These are phyloP conservation scores for Tylopilus plumbeoviolaceoides DNA, from an alignment of 768 basidiomycete genomes.

Conservation along the genomic window DNA sequence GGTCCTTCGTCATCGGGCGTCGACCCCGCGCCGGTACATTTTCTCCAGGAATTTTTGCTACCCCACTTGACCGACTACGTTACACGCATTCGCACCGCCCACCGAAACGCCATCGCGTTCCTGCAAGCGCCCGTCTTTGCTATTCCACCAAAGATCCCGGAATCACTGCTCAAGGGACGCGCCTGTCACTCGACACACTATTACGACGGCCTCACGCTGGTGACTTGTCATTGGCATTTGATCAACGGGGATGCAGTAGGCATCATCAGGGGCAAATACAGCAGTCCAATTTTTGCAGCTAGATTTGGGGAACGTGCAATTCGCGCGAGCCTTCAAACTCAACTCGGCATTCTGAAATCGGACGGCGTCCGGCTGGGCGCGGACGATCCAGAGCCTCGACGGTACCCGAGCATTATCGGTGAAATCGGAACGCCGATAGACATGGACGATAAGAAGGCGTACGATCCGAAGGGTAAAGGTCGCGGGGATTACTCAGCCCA, in stretches of 20 bases:
- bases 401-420: constrained; percentile 87
- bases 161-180: constrained; percentile 58
- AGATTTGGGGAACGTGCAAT: constrained; percentile 83
- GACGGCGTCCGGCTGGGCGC: constrained; percentile 65
- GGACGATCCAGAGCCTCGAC: constrained; percentile 3
- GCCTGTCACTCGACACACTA: constrained; percentile 80
- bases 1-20: background rate
- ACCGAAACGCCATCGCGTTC: constrained; percentile 85
- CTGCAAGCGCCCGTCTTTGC: constrained; percentile 90
- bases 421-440: constrained; percentile 96
- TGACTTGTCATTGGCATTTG: constrained; percentile 93
- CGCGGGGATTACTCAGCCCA: constrained; percentile 78
- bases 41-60: constrained; percentile 76
- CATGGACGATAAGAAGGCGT: constrained; percentile 83
- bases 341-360: constrained; percentile 72
- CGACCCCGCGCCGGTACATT: constrained; percentile 47
- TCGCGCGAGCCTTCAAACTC: constrained; percentile 73
- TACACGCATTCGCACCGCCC: constrained; percentile 54
- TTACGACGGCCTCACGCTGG: constrained; percentile 90
- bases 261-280: constrained; percentile 80
- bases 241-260: constrained; percentile 96
- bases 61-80: constrained; percentile 62
- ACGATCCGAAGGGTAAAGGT: constrained; percentile 43
- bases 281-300: constrained; percentile 61
- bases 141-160: constrained; percentile 59